These are phyloP conservation scores for Phoma sp. DNA, from an alignment of 2,329 filamentous ascomycete species.

Conservation along the genomic window DNA sequence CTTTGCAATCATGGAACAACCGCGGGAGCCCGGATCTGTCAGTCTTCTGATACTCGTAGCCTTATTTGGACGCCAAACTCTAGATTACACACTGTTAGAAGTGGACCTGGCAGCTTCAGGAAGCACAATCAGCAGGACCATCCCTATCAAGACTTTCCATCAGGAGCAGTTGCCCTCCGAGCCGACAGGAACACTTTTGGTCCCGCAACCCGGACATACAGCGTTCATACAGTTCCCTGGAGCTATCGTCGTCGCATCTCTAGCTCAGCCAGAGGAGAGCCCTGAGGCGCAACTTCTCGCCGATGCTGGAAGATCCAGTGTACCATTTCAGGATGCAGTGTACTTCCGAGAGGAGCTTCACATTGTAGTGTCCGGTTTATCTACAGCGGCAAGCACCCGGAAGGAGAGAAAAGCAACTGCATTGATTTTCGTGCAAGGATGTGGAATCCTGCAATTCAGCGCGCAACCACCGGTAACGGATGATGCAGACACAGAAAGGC, in stretches of 20 bases:
- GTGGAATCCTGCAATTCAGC: conserved; percentile 64
- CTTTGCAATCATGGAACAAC: conserved; percentile 69
- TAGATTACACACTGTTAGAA: conserved; percentile 79
- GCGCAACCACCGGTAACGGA: conserved; percentile 67
- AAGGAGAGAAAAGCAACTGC: conserved; percentile 52
- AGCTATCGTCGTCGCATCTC: conserved; percentile 78
- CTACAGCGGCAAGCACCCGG: conserved; percentile 54
- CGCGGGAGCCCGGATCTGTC: conserved; percentile 43
- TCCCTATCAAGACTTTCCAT: conserved; percentile 67
- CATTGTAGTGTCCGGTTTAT: conserved; percentile 59
- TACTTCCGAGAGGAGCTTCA: conserved; percentile 69
- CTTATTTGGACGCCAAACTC: conserved; percentile 31
- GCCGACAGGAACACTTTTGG: conserved; percentile 64
- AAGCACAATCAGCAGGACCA: conserved; percentile 68
- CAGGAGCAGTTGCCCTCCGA: conserved; percentile 45
- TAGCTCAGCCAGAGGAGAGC: conserved; percentile 71
- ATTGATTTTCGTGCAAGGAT: conserved; percentile 64
- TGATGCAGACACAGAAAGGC: conserved; percentile 51
- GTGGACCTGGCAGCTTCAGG: conserved; percentile 65
- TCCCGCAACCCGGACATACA: conserved; percentile 80
- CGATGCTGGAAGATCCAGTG: conserved; percentile 37
- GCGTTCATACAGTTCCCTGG: conserved; percentile 83
- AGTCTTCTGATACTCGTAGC: conserved; percentile 45
- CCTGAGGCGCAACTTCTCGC: conserved; percentile 77
- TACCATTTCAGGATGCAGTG: conserved; percentile 85